Evolutionary conservation across 1,139 yeast genomes (phyloP), one percentile per base, ranked within the genome.

Genomic region (Diutina mesorugosa): DNA sequence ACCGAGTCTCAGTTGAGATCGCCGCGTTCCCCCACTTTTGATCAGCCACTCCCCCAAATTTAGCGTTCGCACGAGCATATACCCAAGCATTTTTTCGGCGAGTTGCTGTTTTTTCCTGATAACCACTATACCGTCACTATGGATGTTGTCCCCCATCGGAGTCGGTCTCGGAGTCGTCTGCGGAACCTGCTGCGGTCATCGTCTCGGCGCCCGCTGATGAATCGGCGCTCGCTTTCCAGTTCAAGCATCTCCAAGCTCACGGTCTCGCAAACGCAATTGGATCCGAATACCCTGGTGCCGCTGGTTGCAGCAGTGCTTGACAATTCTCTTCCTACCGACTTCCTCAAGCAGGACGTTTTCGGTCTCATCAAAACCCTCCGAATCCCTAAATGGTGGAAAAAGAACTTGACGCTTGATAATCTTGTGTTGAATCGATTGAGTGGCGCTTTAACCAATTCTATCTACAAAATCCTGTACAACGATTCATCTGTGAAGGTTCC

Each of bases 361-460:
- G 80, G 84, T 4, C 73, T 89, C 54, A 70, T 86, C 54, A 86
- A 85, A 63, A 74, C 80, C 3, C 72, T 93, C 59, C 77, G 76
- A 58, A 81, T 93, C 56, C 80, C 90, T 54, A 85, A 87, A 68
- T 93, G 99, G 99, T 82, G 81, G 62, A 73, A 73, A 59, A 69
- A 74, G 55, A 71, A 67, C 51, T 63, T 78, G 65, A 57, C 66
- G 29, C 74, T 74, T 29, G 69, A 85, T 28, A 77, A 77, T 58
- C 65, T 91, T 57, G 71, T 69, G 21, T 71, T 76, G 21, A 65
- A 63, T 54, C 78, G 97, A 62, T 88, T 93, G 56, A 82, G 89
- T 35, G 98, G 99, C 12, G 99, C 99, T 0, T 77, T 93, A 67
- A 93, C 99, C 32, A 93, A 93, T 67, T 87, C 95, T 35, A 88